These are phyloP conservation scores for Beauveria sp. DNA, from an alignment of 2,329 filamentous ascomycete genomes.

Conservation along the genomic window DNA sequence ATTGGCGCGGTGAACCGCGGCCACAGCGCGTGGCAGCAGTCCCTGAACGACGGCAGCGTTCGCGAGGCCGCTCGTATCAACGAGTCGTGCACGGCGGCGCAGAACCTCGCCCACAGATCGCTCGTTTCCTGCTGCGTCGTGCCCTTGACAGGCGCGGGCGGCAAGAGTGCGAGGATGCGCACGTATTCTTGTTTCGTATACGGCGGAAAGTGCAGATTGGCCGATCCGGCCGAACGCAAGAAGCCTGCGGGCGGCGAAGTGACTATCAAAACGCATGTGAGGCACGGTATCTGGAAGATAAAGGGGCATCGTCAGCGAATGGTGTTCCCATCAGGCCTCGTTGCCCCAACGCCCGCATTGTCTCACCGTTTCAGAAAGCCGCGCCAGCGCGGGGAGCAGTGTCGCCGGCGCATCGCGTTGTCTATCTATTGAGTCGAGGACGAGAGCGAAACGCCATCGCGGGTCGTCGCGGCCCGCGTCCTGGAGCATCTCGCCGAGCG, in stretches of 20 bases:
- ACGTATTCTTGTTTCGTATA: slow-evolving; percentile 79
- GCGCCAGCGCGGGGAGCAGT: slow-evolving; percentile 70
- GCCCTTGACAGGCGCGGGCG: slow-evolving; percentile 38
- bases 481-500: slow-evolving; percentile 58
- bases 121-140: slow-evolving; percentile 46
- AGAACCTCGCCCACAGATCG: slow-evolving; percentile 75
- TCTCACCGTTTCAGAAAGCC: slow-evolving; percentile 68
- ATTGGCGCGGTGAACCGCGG: slow-evolving; percentile 75
- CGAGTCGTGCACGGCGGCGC: slow-evolving; percentile 78
- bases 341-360: neutral
- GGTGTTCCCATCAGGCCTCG: too few relatives aligned
- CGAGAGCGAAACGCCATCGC: slow-evolving; percentile 62
- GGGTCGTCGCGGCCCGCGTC: slow-evolving; percentile 28
- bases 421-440: slow-evolving; percentile 81
- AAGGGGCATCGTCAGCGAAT: neutral
- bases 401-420: slow-evolving; percentile 75
- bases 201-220: slow-evolving; percentile 74
- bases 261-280: slow-evolving; percentile 71
- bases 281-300: slow-evolving; percentile 58
- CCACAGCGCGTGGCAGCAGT: slow-evolving; percentile 71
- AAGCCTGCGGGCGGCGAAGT: slow-evolving; percentile 62
- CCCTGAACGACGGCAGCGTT: slow-evolving; percentile 65
- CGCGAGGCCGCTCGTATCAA: slow-evolving; percentile 73
- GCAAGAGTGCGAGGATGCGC: slow-evolving; percentile 59
- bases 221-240: slow-evolving; percentile 61